Percentiles rank a stretch among this genome's conserved stretches.
Evolutionary conservation across 805 yeast genomes (phyloP).

Genomic region (Nakazawaea wyomingensis): DNA sequence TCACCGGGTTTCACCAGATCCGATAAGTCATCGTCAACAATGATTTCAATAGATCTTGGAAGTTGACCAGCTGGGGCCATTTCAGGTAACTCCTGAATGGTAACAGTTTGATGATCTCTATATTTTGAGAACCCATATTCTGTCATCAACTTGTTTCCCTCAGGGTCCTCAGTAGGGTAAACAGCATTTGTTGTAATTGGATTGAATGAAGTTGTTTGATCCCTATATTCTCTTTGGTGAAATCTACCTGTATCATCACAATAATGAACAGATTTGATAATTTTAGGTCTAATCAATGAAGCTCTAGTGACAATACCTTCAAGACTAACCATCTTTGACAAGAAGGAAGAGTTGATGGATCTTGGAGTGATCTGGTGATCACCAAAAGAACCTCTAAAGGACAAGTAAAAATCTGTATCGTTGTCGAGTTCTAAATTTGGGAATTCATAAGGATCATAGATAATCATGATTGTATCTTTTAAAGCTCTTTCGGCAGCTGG

Average conservation of each 20-base stretch:
- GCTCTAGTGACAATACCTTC: conserved; percentile 96
- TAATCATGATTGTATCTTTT: conserved; percentile 68
- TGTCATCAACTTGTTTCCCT: conserved; percentile 81
- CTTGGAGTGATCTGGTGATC: conserved; percentile 83
- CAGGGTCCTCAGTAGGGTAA: conserved; percentile 89
- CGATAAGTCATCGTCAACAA: conserved; percentile 92
- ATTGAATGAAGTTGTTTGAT: conserved; percentile 85
- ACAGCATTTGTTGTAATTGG: conserved; percentile 78
- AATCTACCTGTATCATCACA: conserved; percentile 80
- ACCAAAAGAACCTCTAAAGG: conserved; percentile 90
- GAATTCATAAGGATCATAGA: conserved; percentile 58
- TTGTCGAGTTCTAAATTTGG: conserved; percentile 49
- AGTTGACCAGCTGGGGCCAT: conserved; percentile 96
- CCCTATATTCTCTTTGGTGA: conserved; percentile 88
- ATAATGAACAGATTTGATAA: conserved; percentile 87
- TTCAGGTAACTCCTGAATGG: conserved; percentile 97
- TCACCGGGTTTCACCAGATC: conserved; percentile 95
- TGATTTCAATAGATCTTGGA: conserved; percentile 87
- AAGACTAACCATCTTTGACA: conserved; percentile 78
- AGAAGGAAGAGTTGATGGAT: conserved; percentile 67
- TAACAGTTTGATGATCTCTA: conserved; percentile 87
- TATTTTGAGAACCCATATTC: conserved; percentile 92
- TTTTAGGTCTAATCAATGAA: conserved; percentile 88
- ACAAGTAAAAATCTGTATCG: conserved; percentile 63
- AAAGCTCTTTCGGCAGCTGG: conserved; percentile 90